These are phyloP conservation scores for Mucor velutinosus DNA, from an alignment of 371 early-diverging fungal species.

Conservation along the genomic window DNA sequence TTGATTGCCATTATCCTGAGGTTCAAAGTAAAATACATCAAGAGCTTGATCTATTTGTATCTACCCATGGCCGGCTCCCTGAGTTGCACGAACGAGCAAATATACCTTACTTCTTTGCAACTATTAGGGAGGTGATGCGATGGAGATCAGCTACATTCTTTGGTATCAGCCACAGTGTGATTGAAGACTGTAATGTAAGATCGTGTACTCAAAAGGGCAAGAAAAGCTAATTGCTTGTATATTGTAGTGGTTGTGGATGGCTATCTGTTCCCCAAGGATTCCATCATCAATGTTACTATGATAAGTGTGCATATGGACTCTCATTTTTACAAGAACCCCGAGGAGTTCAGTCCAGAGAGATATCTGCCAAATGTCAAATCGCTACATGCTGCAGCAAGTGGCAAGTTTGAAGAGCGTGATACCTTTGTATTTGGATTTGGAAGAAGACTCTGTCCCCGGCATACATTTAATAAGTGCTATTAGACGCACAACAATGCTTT, in stretches of 20 bases:
- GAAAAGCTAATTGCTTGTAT: not conserved
- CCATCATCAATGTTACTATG: conserved; percentile 10
- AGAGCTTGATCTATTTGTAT: conserved; percentile 20
- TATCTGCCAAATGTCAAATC: conserved; percentile 14
- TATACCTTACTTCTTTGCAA: conserved; percentile 23
- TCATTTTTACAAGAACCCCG: conserved; percentile 7
- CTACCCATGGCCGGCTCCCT: conserved; percentile 14
- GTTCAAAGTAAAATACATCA: conserved; percentile 13
- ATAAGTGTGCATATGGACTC: conserved; percentile 8
- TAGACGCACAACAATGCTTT: not conserved
- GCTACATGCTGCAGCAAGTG: conserved; percentile 12
- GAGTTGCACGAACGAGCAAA: conserved; percentile 13
- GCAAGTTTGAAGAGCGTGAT: conserved; percentile 11
- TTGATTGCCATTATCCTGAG: conserved; percentile 16
- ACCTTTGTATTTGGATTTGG: conserved; percentile 20
- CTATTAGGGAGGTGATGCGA: conserved; percentile 32
- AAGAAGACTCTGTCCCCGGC: conserved; percentile 21
- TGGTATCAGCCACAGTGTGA: conserved; percentile 29
- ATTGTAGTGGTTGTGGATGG: conserved; percentile 5
- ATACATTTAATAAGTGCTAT: conserved; percentile 17
- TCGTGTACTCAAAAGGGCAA: not conserved
- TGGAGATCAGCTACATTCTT: conserved; percentile 24
- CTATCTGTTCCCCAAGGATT: conserved; percentile 23
- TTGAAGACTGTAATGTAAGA: conserved; percentile 26
- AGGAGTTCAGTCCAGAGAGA: conserved; percentile 28